Conservation (phyloP, 768 basidiomycete genomes). For the Butyriboletus loyo region DNA sequence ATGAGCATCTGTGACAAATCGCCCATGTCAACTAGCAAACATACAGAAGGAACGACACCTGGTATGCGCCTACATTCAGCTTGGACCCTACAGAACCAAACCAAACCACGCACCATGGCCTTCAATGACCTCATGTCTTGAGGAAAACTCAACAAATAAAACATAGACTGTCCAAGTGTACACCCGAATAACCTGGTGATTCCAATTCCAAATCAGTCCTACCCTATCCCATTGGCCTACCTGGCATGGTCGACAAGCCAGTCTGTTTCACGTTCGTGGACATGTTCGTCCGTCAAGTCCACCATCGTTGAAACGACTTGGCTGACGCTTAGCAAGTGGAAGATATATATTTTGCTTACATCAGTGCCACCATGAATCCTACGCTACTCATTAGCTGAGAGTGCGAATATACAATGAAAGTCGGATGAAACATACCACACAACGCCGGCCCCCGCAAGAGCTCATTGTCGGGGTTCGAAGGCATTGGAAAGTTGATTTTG, state of each 20-base stretch:
- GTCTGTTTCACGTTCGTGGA: neutral
- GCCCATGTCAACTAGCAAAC: neutral
- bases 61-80: neutral
- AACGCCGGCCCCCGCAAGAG: neutral
- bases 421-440: constrained; percentile 1
- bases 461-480: neutral
- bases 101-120: neutral
- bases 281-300: neutral
- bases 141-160: constrained; percentile 10
- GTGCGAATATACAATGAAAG: neutral
- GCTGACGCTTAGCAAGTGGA: neutral
- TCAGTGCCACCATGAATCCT: constrained; percentile 3
- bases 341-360: neutral
- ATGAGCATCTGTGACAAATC: neutral
- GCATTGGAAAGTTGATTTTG: neutral
- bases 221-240: neutral
- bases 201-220: neutral
- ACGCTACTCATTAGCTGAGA: neutral
- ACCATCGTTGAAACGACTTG: neutral
- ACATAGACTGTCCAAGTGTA: constrained; percentile 5
- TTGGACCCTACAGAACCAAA: neutral
- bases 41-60: constrained; percentile 3
- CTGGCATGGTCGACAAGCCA: neutral
- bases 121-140: constrained; percentile 6
- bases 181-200: constrained; percentile 9